Base-by-base conservation (phyloP, 352 stramenopile species). In the Phytophthora pinifolia region DNA sequence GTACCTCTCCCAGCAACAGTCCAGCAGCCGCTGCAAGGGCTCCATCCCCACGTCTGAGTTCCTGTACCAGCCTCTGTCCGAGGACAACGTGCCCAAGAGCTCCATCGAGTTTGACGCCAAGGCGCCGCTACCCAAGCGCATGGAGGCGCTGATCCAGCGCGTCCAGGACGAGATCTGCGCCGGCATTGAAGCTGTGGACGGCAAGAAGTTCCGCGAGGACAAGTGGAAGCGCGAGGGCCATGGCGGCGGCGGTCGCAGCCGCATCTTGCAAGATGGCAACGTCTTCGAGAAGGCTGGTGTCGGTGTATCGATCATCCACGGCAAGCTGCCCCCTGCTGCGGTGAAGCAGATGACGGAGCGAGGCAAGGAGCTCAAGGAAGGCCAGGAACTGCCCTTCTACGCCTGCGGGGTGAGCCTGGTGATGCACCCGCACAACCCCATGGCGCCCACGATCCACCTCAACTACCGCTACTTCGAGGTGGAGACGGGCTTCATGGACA, bases 401-500 rank as follows among this genome's bases (percentile, higher is more conserved):
- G 96, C 94, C 9, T 98, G 93, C 58, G 88, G 88, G 33, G 78
- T 99, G 46, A 97, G 79, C 42, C 93, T 97, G 41, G 97, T 99
- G 17, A 98, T 99, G 88, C 96, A 99, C 62, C 96, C 96, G 32
- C 89, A 87, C 53, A 94, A 94, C 70, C 83, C 83, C 6, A 93
- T 93, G 83, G 96, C 89, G 47, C 94, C 96, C n/a, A 99, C 94
- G 13, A 98, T 98, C 79, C 96, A 99, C 72, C 81, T 98, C 32
- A 99, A 99, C 77, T 98, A 98, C 74, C 88, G 97, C 18, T 99
- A 98, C 79, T 99, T 99, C 76, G 96, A 99, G 65, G 96, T 98
- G 10, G 80, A 91, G 39, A 89, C 73, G 1, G 84, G 86, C 3
- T 76, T 75, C 39, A 0, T 88, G 7, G 71, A 91, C 31, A 84